Conservation (phyloP, 495 filamentous ascomycete genomes). For the Alectoria sarmentosa region DNA sequence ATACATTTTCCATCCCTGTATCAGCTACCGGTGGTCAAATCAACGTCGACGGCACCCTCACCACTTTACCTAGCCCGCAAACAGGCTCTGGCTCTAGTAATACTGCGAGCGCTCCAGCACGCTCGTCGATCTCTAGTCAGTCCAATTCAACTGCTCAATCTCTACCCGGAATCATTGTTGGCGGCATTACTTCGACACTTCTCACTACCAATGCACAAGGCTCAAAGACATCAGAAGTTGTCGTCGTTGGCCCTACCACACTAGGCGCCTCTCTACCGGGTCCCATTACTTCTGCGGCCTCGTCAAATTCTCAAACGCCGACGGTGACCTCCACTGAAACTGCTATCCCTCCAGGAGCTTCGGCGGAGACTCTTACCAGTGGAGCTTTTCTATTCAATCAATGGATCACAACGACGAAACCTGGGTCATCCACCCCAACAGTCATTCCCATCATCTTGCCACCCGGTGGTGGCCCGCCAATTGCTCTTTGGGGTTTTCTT, state of each 20-base stretch:
- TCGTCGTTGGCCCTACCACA: background rate
- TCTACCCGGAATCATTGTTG: background rate
- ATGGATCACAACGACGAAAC: background rate
- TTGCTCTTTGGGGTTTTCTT: background rate
- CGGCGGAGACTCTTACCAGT: background rate
- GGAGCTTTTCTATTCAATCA: background rate
- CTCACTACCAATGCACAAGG: background rate
- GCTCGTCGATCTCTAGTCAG: background rate
- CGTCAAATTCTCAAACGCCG: background rate
- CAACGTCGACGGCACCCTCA: constrained; percentile 3
- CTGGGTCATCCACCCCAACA: background rate
- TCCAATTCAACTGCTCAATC: background rate
- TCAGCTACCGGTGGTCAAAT: background rate
- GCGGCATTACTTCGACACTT: background rate
- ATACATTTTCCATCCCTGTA: constrained; percentile 3
- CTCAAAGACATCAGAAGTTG: background rate
- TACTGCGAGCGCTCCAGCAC: background rate
- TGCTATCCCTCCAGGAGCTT: background rate
- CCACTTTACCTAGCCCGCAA: background rate
- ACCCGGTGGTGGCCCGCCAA: background rate
- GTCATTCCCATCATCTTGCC: background rate
- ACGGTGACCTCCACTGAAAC: background rate
- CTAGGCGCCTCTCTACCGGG: background rate
- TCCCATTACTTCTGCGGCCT: background rate
- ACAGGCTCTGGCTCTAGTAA: background rate